These are phyloP conservation scores for Rhynchosporium agropyri DNA, from an alignment of 2,329 filamentous ascomycete genomes.

Conservation along the genomic window DNA sequence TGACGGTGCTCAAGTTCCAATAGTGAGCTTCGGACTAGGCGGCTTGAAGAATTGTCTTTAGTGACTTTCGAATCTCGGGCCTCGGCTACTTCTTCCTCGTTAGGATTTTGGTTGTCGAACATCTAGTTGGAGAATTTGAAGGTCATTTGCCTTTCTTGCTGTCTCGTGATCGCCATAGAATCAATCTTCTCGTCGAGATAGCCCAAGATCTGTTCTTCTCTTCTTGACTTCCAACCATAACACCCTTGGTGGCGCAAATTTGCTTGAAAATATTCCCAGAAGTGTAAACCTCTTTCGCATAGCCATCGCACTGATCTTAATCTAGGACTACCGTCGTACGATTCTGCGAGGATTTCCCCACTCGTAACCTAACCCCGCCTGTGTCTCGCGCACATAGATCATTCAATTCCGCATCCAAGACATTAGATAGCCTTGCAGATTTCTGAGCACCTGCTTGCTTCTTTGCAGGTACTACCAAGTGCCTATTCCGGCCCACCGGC, in stretches of 20 bases:
- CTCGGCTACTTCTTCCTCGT: not conserved
- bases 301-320: slow-evolving; percentile 71
- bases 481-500: slow-evolving; percentile 65
- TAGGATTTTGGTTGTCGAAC: slow-evolving; percentile 56
- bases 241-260: slow-evolving; percentile 65
- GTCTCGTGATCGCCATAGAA: slow-evolving; percentile 57
- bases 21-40: slow-evolving; percentile 70
- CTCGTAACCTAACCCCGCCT: slow-evolving; percentile 45
- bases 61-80: slow-evolving; percentile 43
- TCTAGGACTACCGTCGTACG: slow-evolving; percentile 69
- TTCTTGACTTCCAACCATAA: slow-evolving; percentile 55
- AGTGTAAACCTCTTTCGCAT: slow-evolving; percentile 78
- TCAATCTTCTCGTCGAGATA: slow-evolving; percentile 68
- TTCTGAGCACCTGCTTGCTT: not conserved
- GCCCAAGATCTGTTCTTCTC: slow-evolving; percentile 65
- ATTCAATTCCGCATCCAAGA: slow-evolving; percentile 62
- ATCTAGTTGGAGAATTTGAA: slow-evolving; percentile 70
- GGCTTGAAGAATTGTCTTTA: slow-evolving; percentile 64
- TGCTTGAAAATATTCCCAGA: slow-evolving; percentile 60
- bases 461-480: slow-evolving; percentile 62
- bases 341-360: slow-evolving; percentile 43
- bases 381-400: slow-evolving; percentile 66
- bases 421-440: slow-evolving; percentile 29
- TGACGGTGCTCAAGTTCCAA: slow-evolving; percentile 70
- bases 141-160: slow-evolving; percentile 57